Conservation (phyloP, 345 rosid species). For the Hibiscus tridactylites region DNA sequence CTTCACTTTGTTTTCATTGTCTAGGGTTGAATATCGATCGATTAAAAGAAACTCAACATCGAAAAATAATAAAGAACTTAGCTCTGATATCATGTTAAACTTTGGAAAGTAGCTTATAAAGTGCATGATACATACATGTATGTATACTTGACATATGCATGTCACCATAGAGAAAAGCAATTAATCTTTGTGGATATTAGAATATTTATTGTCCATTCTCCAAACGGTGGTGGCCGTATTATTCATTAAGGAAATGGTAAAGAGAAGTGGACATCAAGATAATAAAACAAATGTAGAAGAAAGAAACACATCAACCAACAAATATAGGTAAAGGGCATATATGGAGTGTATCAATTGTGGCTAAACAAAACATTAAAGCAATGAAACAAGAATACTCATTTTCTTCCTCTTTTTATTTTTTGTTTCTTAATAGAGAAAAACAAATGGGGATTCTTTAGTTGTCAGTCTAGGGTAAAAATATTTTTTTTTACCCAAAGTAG, state of each 20-base stretch:
- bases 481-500: slow-evolving; percentile 45
- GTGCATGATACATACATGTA: not conserved
- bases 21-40: not conserved
- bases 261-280: slow-evolving; percentile 16
- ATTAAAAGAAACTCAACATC: not conserved
- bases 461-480: not conserved
- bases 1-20: not conserved
- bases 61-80: too few species aligned
- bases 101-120: too few species aligned
- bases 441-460: slow-evolving; percentile 17
- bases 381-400: slow-evolving; percentile 7
- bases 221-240: not conserved
- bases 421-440: slow-evolving; percentile 20
- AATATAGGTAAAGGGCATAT: slow-evolving; percentile 9
- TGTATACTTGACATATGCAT: not conserved
- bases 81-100: too few species aligned
- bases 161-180: not conserved
- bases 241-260: slow-evolving; percentile 2
- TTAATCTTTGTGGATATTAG: not conserved
- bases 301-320: slow-evolving; percentile 26
- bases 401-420: slow-evolving; percentile 13
- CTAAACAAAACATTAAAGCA: not conserved
- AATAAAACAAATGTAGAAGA: slow-evolving; percentile 14
- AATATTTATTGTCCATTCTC: not conserved
- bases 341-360: slow-evolving; percentile 7